Evolutionary conservation across 495 filamentous ascomycete genomes (phyloP), one percentile per base, ranked within the genome.

Genomic region (Parmelia sp.): DNA sequence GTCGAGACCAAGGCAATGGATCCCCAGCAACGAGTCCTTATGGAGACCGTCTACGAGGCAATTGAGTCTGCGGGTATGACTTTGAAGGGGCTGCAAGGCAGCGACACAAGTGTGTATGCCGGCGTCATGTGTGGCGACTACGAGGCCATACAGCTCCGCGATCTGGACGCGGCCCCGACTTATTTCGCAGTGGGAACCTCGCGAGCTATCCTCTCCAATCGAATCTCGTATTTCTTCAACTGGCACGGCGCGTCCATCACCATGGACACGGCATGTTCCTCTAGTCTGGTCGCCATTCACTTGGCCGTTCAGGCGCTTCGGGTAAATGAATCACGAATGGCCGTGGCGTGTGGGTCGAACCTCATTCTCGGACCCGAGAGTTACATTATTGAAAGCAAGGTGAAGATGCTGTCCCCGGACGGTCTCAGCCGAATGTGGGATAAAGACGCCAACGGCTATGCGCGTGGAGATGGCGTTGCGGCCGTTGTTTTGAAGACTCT

Each of bases 11-110:
- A 72, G n/a, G 67, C 42, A 1, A 45, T 45, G 19, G 42, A 45
- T 45, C 42, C 42, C 19, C 42, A 45, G 42, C 42, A 45, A 40
- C 70, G 79, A 4, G 66, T 86, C 17, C 70, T 85, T 10, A 74
- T 88, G 0, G 86, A 88, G 65, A 73, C 74, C 0, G 78, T 81
- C n/a, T 88, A 86, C 57, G 84, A 88, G 62, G 76, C 77, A 0
- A 65, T 89, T 3, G 85, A 87, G 63, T 77, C 76, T 58, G 80
- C 82, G 23, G 84, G 80, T 3, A 42, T 76, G 15, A 44, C 71
- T 5, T 58, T 74, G 1, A 69, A 75, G 33, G 66, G 35, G 17
- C 4, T 74, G 0, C 45, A 21, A 21, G 73, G 72, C 19, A 61
- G 62, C 4, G 31, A 67, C 4, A 76, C 73, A 3, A 72, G 55